Conservation (phyloP, 2,329 filamentous ascomycete genomes). For the Catunica adiposa region DNA sequence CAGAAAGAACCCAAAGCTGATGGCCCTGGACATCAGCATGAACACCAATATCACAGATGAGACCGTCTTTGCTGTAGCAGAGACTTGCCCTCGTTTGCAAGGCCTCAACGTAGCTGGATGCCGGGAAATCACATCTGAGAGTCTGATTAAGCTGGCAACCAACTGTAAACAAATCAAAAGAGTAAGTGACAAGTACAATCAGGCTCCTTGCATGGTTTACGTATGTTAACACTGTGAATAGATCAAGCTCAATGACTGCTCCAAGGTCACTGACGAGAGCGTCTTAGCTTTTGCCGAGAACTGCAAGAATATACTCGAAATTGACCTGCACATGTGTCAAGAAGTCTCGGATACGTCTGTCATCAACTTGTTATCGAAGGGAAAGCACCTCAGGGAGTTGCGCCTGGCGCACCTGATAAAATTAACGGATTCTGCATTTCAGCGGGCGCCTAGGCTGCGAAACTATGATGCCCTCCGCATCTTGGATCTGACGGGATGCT, state of each 20-base stretch:
- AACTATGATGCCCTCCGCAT: constrained; percentile 81
- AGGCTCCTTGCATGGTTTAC: background rate
- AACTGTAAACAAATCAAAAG: constrained; percentile 77
- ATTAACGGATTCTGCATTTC: constrained; percentile 75
- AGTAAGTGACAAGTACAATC: constrained; percentile 31
- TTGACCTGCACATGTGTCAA: constrained; percentile 77
- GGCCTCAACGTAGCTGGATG: constrained; percentile 87
- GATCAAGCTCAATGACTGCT: constrained; percentile 88
- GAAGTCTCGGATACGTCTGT: constrained; percentile 71
- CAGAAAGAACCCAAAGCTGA: constrained; percentile 58
- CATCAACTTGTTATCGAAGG: constrained; percentile 60
- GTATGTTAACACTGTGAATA: constrained; percentile 21
- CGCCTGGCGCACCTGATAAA: constrained; percentile 71
- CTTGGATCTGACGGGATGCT: constrained; percentile 80
- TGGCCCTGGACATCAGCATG: constrained; percentile 80
- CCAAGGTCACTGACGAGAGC: constrained; percentile 65
- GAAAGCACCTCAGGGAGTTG: constrained; percentile 74
- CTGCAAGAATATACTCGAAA: constrained; percentile 87
- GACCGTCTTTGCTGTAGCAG: constrained; percentile 61
- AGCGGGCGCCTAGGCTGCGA: constrained; percentile 44
- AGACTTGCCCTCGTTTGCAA: constrained; percentile 71
- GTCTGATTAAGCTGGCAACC: constrained; percentile 62
- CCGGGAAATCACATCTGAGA: constrained; percentile 68
- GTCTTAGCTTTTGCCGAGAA: constrained; percentile 74
- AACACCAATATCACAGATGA: constrained; percentile 70